Evolutionary conservation across 2,329 filamentous ascomycete genomes (phyloP).

Genomic region (Alternaria arborescens): DNA sequence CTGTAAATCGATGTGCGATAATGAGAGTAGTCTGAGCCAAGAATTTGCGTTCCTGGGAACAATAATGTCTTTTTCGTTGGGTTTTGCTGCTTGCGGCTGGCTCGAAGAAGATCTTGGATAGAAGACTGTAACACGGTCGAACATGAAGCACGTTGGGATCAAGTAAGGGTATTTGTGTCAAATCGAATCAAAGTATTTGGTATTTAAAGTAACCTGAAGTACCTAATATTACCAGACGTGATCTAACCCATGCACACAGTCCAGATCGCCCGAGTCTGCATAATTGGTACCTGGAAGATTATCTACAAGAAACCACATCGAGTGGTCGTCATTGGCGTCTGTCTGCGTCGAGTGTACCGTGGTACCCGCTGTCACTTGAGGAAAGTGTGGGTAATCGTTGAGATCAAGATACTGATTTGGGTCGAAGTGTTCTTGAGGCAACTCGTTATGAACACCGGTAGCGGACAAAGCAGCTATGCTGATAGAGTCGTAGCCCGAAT

Average conservation of each 20-base stretch:
- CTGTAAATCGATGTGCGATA: too few species aligned
- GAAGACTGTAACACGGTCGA: too few species aligned
- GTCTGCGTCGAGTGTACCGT: not conserved
- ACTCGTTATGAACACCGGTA: not conserved
- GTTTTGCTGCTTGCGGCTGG: too few species aligned
- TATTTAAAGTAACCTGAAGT: not conserved
- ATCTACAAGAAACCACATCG: not conserved
- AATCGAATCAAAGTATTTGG: not conserved
- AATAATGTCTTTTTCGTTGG: too few species aligned
- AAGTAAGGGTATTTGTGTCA: not conserved
- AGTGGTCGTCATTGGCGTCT: not conserved
- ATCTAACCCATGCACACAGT: not conserved
- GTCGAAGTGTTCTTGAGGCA: not conserved
- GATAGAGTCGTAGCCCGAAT: slow-evolving; percentile 33
- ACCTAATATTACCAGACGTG: not conserved
- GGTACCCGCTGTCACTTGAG: not conserved
- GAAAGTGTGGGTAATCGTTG: not conserved
- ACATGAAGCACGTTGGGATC: too few species aligned
- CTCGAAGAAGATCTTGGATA: too few species aligned
- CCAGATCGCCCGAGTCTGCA: not conserved
- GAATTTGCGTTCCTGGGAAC: too few species aligned
- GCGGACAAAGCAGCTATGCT: slow-evolving; percentile 8
- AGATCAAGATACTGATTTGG: not conserved
- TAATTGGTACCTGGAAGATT: not conserved
- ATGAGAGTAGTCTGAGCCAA: too few species aligned